Conservation (phyloP, 208 protist genomes). For the Leishmania tarentolae region DNA sequence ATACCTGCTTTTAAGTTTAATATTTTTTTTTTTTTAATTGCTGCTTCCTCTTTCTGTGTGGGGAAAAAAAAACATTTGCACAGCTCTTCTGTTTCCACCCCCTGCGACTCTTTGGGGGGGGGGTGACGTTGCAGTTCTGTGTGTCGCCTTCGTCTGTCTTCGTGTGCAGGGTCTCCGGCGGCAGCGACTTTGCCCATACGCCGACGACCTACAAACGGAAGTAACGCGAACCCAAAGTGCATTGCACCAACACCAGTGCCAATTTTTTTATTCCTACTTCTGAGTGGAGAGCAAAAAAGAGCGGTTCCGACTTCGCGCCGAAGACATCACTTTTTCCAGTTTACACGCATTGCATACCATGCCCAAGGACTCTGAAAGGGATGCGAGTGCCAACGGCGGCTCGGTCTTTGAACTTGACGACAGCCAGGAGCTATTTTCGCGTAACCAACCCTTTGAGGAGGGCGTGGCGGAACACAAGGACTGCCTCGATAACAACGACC, state of each 20-base stretch:
- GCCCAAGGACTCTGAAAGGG: background rate
- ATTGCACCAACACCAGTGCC: background rate
- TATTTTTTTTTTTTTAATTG: too few species aligned
- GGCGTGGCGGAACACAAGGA: background rate
- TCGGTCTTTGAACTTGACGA: background rate
- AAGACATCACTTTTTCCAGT: background rate
- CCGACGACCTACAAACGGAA: background rate
- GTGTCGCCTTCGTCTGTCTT: too few species aligned
- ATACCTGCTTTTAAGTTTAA: too few species aligned
- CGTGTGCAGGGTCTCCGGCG: too few species aligned
- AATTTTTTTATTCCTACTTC: background rate
- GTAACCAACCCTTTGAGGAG: too few species aligned
- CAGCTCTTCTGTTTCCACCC: too few species aligned
- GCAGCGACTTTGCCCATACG: too few species aligned
- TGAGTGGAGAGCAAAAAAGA: background rate
- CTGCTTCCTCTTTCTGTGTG: too few species aligned
- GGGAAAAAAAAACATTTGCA: too few species aligned
- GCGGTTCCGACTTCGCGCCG: background rate
- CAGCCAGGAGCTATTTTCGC: background rate
- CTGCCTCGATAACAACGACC: background rate
- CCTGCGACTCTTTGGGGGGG: too few species aligned
- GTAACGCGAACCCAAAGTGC: background rate
- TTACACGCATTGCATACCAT: background rate
- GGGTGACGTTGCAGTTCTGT: too few species aligned
- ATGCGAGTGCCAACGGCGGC: background rate